Evolutionary conservation across 225 moss, liverwort and hornwort species (phyloP), one percentile per base, ranked within the genome.

Genomic region (Marchantia polymorpha): DNA sequence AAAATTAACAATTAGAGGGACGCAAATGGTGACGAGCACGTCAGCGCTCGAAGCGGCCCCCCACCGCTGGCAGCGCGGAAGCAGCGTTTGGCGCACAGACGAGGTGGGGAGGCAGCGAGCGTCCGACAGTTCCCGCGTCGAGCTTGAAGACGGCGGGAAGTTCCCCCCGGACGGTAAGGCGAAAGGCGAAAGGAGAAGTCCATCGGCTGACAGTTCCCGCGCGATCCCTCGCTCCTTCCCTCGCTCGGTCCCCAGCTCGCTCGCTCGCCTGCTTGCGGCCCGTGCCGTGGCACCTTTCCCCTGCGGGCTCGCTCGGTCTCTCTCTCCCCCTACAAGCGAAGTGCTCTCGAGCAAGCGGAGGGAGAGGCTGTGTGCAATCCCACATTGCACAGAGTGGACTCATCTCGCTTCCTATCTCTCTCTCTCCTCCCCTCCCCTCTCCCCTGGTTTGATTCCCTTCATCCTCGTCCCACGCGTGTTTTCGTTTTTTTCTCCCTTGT

Each of bases 391-490:
- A 58, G 64, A 64, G 75, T 39, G 58, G 27, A 75, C 39, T 46
- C 75, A 75, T 75, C 75, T 58, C 75, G 75, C 11, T 75, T 59
- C 39, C 75, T 16, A 75, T 75, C 75, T 75, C 75, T 58, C 29
- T 16, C 2, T 29, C n/a, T 8, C 65, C 4, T 15, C 53, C n/a
- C 29, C 25, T 53, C 30, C 12, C 72, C 49, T 73, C 53, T 69
- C 8, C 60, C 30, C 7, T 9, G 19, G 19, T 26, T 31, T 8
- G 17, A 52, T 73, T 26, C 25, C 8, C 17, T 73, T 52, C 25
- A 5, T 23, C 25, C 72, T 52, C 52, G 12, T 26, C 14, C 72
- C 13, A n/a, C 13, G 53, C 11, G 53, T 30, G 26, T 31, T 15
- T 75, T 56, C 48, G 17, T 11, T 58, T 56, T 39, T 64, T 23